phyloP scores from a whole-genome alignment of 164 flowering plant genomes.

The Warburgia ugandensis region DNA sequence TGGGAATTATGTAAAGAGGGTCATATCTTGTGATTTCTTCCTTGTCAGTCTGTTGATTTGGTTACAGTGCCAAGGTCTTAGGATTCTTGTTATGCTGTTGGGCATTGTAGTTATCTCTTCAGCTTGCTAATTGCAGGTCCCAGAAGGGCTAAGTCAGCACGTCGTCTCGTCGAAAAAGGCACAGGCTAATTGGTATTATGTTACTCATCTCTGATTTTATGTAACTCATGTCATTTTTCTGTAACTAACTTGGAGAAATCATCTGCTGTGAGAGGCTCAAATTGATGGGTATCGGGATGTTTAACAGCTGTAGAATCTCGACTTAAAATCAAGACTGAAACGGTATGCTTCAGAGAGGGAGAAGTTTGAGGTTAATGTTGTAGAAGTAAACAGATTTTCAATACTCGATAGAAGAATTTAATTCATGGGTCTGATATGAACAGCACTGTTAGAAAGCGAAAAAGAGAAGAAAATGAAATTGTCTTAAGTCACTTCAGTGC shows the following conservation, averaged over 20 bases:
- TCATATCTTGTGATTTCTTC: neutral
- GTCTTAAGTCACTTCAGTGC: no score
- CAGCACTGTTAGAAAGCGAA: no score
- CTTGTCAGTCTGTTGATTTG: neutral
- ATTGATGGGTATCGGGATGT: neutral
- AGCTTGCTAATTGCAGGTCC: constrained; percentile 43
- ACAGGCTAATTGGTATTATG: constrained; percentile 75
- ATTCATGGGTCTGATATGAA: no score
- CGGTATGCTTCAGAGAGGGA: no score
- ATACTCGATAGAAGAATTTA: no score
- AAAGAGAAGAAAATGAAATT: no score
- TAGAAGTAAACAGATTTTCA: no score
- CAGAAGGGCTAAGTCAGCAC: constrained; percentile 59
- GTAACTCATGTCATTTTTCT: neutral
- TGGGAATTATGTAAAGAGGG: neutral
- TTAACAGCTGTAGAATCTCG: neutral
- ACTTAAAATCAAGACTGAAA: no score
- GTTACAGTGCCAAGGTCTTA: neutral
- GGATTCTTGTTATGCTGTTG: neutral
- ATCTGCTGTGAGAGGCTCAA: neutral
- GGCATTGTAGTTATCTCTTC: neutral
- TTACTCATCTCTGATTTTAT: neutral
- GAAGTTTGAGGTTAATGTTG: neutral
- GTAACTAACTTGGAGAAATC: no score
- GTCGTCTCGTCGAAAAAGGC: constrained; percentile 80